Evolutionary conservation across 768 basidiomycete species (phyloP), one percentile per base, ranked within the genome.

Genomic region (Pleurotus tuber-regium): DNA sequence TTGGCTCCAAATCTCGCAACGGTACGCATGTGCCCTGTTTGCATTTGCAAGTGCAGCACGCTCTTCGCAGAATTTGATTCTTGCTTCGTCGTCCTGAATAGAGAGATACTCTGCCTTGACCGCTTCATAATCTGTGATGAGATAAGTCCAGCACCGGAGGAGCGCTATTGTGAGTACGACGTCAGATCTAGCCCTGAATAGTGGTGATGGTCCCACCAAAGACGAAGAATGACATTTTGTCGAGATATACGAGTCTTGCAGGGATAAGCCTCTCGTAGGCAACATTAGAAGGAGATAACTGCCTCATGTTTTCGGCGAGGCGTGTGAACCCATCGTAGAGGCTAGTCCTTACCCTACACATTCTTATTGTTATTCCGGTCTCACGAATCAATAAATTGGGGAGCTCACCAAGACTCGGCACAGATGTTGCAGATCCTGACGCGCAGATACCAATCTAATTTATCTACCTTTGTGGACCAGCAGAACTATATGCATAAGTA

Each of bases 361-460:
- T 8, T 31, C 8, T 31, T 31, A 8, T 31, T 31, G 40, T 7
- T 18, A 38, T 38, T 16, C 12, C 12, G 5, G 40, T 29, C 11
- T 16, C n/a, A 31, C 24, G 18, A 30, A 18, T 16, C 30, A 16
- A 14, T 10, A 46, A 29, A 29, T 35, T 4, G 14, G n/a, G 11
- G n/a, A 16, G 11, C 46, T 14, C 11, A 47, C 46, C 29, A 29
- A 31, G 46, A 31, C 18, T 31, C 14, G 6, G 46, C 30, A n/a
- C 46, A 47, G 7, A n/a, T 9, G 21, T 12, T 25, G 14, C 46
- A 47, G 21, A 33, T 11, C 14, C 46, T 25, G 11, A 47, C 46
- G 46, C 46, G 46, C 11, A 47, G 30, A 21, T 47, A 47, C 46
- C 46, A 47, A 14, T 47, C 31, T 9, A 47, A 28, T 19, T 47